phyloP scores from a whole-genome alignment of 169 alveolate species.

The Babesia sp. region DNA sequence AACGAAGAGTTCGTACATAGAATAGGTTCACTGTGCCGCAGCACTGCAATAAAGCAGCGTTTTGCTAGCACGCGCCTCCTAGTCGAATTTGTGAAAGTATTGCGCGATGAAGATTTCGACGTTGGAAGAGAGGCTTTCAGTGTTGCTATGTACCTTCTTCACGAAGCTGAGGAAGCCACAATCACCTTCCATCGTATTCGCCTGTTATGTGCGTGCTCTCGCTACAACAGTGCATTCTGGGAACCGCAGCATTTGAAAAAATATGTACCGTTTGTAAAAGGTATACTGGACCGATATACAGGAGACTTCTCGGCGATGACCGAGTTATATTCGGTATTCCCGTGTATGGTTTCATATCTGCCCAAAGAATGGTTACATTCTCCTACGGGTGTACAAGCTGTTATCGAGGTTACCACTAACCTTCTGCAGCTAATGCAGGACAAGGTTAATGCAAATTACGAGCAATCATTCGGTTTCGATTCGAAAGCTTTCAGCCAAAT shows the following conservation, averaged over 20 bases:
- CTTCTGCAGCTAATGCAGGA: slow-evolving; percentile 8
- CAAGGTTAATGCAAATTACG: slow-evolving; percentile 13
- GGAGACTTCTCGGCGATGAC: slow-evolving; percentile 22
- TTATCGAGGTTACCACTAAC: slow-evolving; percentile 4
- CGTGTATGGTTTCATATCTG: slow-evolving; percentile 40
- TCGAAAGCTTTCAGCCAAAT: slow-evolving; percentile 27
- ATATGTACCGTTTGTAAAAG: slow-evolving; percentile 19
- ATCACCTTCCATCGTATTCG: slow-evolving; percentile 33
- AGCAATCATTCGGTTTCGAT: slow-evolving; percentile 35
- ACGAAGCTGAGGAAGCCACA: slow-evolving; percentile 29
- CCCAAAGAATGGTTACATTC: slow-evolving; percentile 36
- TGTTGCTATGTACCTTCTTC: slow-evolving; percentile 4
- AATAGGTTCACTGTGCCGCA: slow-evolving; percentile 25
- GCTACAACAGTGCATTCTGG: slow-evolving; percentile 37
- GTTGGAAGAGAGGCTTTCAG: slow-evolving; percentile 7
- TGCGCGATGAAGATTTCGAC: background rate
- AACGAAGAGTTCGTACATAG: slow-evolving; percentile 11
- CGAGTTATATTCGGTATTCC: slow-evolving; percentile 40
- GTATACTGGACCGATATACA: slow-evolving; percentile 18
- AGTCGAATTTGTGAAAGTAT: slow-evolving; percentile 51
- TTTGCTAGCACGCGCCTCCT: slow-evolving; percentile 23
- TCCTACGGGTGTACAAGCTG: slow-evolving; percentile 4
- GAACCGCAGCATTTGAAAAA: background rate
- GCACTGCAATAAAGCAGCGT: slow-evolving; percentile 34
- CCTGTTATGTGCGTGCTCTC: slow-evolving; percentile 51